Conservation (phyloP, 352 stramenopile genomes). For the Globisporangium uncinulatum region DNA sequence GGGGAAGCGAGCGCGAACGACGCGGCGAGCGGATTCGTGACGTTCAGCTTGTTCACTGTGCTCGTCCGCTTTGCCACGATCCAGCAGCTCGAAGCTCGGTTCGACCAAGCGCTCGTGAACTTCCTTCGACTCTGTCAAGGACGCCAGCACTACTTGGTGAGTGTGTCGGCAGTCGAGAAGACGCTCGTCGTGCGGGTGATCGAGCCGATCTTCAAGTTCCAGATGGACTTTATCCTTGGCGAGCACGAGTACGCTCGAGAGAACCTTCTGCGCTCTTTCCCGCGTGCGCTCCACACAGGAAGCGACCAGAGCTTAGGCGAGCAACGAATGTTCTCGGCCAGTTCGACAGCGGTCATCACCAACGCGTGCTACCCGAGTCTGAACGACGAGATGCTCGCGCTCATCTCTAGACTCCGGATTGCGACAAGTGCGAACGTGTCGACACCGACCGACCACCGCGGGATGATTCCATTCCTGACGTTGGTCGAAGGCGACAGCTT, state of each 20-base stretch:
- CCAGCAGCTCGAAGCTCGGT: conserved; percentile 42
- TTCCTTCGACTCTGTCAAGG: conserved; percentile 34
- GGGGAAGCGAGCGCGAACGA: conserved; percentile 14
- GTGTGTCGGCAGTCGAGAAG: conserved; percentile 23
- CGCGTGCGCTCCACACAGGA: not conserved
- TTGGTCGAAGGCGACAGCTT: conserved; percentile 55
- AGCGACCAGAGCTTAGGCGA: conserved; percentile 16
- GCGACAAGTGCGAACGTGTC: conserved; percentile 6
- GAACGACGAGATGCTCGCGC: conserved; percentile 22
- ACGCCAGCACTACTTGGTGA: conserved; percentile 41
- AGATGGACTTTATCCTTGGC: conserved; percentile 40
- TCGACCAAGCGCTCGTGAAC: conserved; percentile 33
- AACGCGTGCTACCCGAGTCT: conserved; percentile 25
- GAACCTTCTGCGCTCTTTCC: conserved; percentile 22
- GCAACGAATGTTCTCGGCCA: conserved; percentile 16
- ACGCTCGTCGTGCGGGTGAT: conserved; percentile 33
- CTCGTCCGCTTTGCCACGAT: conserved; percentile 40
- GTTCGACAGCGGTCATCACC: conserved; percentile 34
- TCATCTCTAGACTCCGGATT: conserved; percentile 22
- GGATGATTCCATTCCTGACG: conserved; percentile 30
- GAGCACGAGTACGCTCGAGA: conserved; percentile 41
- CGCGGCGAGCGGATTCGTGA: conserved; percentile 12
- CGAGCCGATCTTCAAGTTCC: conserved; percentile 55
- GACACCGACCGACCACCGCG: conserved; percentile 19
- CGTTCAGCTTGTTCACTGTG: conserved; percentile 42